Conservation (phyloP, 1,284 basidiomycete species). For the Schizopora paradoxa region DNA sequence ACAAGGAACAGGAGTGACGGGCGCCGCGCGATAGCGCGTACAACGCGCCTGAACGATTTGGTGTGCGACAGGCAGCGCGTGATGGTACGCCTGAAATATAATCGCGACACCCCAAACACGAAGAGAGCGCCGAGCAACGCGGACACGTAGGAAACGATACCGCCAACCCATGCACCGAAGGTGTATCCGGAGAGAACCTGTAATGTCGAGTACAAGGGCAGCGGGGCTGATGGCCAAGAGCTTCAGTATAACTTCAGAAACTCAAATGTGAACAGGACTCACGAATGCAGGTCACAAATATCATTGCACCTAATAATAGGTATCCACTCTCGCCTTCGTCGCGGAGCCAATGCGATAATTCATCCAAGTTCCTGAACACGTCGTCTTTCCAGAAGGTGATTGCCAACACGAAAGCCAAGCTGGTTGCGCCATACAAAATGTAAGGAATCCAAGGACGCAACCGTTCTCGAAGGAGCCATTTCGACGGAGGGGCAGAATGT, state of each 20-base stretch:
- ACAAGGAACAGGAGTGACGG: conserved; percentile 83
- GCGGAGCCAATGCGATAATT: conserved; percentile 67
- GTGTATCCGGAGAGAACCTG: conserved; percentile 86
- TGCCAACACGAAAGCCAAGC: conserved; percentile 61
- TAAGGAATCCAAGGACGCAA: conserved; percentile 61
- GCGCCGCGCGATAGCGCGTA: conserved; percentile 82
- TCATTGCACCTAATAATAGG: conserved; percentile 67
- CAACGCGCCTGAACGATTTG: conserved; percentile 63
- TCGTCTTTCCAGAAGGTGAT: conserved; percentile 64
- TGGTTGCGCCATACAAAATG: conserved; percentile 63
- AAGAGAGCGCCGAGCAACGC: conserved; percentile 74
- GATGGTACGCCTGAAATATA: conserved; percentile 64
- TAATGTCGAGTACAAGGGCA: conserved; percentile 84
- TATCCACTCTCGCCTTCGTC: conserved; percentile 63
- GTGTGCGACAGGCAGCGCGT: conserved; percentile 65
- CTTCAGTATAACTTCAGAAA: conserved; percentile 16
- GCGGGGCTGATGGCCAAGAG: conserved; percentile 46
- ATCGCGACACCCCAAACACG: conserved; percentile 74
- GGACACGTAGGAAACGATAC: conserved; percentile 78
- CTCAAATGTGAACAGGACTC: conserved; percentile 33
- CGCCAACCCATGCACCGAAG: conserved; percentile 75
- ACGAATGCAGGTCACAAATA: conserved; percentile 81
- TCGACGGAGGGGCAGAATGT: background rate
- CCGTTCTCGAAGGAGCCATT: conserved; percentile 7
- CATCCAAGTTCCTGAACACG: conserved; percentile 42